These are phyloP conservation scores for Starmerella powellii DNA, from an alignment of 805 yeast species.

Conservation along the genomic window DNA sequence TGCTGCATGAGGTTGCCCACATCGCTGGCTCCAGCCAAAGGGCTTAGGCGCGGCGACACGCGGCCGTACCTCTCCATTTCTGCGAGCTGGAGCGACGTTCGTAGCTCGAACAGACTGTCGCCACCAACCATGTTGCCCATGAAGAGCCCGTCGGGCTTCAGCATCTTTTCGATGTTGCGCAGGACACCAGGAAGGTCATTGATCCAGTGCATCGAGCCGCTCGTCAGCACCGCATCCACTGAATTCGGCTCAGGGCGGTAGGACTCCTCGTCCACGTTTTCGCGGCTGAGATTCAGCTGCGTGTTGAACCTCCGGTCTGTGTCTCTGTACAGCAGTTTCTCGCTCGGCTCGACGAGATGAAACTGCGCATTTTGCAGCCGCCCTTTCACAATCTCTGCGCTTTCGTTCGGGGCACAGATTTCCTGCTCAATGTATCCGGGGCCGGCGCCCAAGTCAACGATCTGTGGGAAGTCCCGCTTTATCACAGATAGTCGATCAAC, in stretches of 20 bases:
- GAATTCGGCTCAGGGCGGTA: conserved; percentile 28
- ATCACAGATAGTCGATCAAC: conserved; percentile 66
- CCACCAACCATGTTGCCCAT: conserved; percentile 75
- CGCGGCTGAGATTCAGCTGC: conserved; percentile 37
- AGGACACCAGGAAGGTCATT: conserved; percentile 67
- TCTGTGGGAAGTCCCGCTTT: conserved; percentile 46
- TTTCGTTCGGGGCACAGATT: conserved; percentile 34
- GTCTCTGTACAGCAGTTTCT: conserved; percentile 43
- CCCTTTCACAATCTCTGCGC: conserved; percentile 39
- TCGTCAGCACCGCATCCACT: conserved; percentile 63
- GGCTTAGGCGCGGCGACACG: conserved; percentile 67
- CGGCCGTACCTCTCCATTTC: conserved; percentile 73
- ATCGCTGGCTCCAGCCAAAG: conserved; percentile 66
- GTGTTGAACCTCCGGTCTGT: conserved; percentile 34
- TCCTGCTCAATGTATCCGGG: conserved; percentile 48
- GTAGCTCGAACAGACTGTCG: conserved; percentile 69
- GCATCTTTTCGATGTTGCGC: conserved; percentile 41
- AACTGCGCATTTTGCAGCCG: conserved; percentile 38
- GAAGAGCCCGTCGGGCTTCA: conserved; percentile 71
- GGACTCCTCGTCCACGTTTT: conserved; percentile 57
- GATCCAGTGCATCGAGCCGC: conserved; percentile 70
- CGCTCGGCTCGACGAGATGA: conserved; percentile 56
- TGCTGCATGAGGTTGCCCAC: conserved; percentile 59
- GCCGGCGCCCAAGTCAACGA: conserved; percentile 64
- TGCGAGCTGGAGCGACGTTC: conserved; percentile 70